Conservation (phyloP, 2,329 filamentous ascomycete species). For the Aspergillus novofumigatus region DNA sequence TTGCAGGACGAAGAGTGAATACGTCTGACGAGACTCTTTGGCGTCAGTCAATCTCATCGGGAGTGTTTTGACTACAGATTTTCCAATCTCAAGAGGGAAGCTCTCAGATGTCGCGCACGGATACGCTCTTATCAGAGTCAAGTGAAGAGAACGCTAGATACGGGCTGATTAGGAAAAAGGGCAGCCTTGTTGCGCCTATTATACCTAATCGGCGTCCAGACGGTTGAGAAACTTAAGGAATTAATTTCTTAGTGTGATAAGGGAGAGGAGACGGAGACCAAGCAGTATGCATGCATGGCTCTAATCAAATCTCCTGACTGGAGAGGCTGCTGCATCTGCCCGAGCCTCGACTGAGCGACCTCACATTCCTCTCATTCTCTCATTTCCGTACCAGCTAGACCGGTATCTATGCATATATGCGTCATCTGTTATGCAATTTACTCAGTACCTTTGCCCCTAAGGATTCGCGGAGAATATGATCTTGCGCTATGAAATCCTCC, state of each 20-base stretch:
- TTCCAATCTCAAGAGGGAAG: not conserved
- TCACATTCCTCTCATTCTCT: conserved; percentile 1
- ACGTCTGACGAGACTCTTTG: not conserved
- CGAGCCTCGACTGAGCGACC: not conserved
- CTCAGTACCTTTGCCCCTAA: not conserved
- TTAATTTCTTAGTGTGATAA: not conserved
- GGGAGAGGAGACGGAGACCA: not conserved
- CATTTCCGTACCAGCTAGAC: not conserved
- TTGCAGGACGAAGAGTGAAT: not conserved
- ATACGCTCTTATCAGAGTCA: not conserved
- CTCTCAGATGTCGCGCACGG: not conserved
- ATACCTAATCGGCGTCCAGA: not conserved
- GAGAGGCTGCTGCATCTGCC: not conserved
- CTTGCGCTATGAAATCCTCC: not conserved
- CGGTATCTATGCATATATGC: not conserved
- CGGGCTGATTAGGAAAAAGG: not conserved
- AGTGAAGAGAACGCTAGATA: not conserved
- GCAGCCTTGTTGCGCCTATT: not conserved
- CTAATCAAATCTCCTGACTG: not conserved
- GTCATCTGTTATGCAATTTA: not conserved
- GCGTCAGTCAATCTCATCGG: not conserved
- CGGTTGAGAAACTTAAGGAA: not conserved
- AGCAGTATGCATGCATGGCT: not conserved
- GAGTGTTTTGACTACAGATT: not conserved
- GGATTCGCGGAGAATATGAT: not conserved